phyloP scores from a whole-genome alignment of 2,329 filamentous ascomycete species.

The Cytospora schulzeri region DNA sequence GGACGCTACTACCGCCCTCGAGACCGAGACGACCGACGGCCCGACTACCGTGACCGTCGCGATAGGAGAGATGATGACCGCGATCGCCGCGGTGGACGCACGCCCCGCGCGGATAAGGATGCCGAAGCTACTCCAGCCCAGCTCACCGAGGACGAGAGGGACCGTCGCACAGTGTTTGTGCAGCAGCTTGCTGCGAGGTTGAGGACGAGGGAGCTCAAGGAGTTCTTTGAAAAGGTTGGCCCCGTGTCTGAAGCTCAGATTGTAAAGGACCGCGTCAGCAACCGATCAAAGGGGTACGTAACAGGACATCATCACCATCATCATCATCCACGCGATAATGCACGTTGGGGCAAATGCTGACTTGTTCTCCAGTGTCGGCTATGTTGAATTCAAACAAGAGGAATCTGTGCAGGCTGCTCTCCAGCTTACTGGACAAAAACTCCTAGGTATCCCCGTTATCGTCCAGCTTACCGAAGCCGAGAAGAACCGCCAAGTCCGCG shows the following conservation, averaged over 20 bases:
- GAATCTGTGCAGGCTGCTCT: slow-evolving; percentile 91
- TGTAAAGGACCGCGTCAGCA: slow-evolving; percentile 95
- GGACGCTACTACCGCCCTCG: slow-evolving; percentile 60
- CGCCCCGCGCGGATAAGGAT: slow-evolving; percentile 52
- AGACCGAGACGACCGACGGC: slow-evolving; percentile 48
- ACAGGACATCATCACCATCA: neutral
- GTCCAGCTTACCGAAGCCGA: slow-evolving; percentile 98
- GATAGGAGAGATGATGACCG: slow-evolving; percentile 39
- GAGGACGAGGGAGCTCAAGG: slow-evolving; percentile 87
- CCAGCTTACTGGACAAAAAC: slow-evolving; percentile 97
- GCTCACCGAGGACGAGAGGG: slow-evolving; percentile 91
- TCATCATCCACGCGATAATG: neutral
- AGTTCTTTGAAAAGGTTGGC: slow-evolving; percentile 94
- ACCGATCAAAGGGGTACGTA: slow-evolving; percentile 93
- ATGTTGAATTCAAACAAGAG: slow-evolving; percentile 98
- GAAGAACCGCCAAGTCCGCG: slow-evolving; percentile 96
- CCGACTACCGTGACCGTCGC: slow-evolving; percentile 49
- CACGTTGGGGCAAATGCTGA: slow-evolving; percentile 2
- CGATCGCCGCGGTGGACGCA: slow-evolving; percentile 52
- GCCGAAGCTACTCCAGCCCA: slow-evolving; percentile 61
- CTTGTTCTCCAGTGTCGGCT: slow-evolving; percentile 75
- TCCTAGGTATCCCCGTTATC: slow-evolving; percentile 98
- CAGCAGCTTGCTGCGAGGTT: slow-evolving; percentile 95
- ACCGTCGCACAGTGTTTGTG: slow-evolving; percentile 95
- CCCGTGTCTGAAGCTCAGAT: slow-evolving; percentile 97